Conservation (phyloP, 805 yeast genomes). For the Ascoidea asiatica region DNA sequence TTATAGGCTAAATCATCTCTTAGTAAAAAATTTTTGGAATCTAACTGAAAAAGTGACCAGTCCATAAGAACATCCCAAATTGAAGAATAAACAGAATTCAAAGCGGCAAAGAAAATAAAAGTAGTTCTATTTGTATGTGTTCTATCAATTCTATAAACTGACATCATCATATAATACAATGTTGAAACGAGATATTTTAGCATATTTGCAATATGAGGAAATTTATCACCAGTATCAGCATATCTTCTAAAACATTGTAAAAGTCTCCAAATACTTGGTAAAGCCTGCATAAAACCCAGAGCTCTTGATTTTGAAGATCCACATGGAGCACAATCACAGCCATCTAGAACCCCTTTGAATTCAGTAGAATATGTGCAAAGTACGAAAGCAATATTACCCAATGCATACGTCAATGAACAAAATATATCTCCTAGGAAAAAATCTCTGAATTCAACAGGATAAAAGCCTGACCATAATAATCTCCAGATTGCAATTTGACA, state of each 20-base stretch:
- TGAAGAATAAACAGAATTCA: slow-evolving; percentile 58
- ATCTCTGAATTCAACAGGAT: slow-evolving; percentile 91
- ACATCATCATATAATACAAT: slow-evolving; percentile 55
- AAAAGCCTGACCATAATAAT: slow-evolving; percentile 67
- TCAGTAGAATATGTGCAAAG: slow-evolving; percentile 67
- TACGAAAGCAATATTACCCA: slow-evolving; percentile 76
- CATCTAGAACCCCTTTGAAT: slow-evolving; percentile 43
- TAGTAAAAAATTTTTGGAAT: slow-evolving; percentile 40
- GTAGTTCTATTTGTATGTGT: slow-evolving; percentile 30
- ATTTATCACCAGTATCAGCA: slow-evolving; percentile 88
- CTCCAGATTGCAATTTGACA: slow-evolving; percentile 58
- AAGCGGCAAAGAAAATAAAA: slow-evolving; percentile 59
- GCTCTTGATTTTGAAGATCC: slow-evolving; percentile 64
- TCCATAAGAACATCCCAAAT: slow-evolving; percentile 94
- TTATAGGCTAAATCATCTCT: slow-evolving; percentile 61
- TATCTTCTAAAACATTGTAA: slow-evolving; percentile 86
- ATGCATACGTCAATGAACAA: slow-evolving; percentile 77
- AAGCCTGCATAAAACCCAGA: slow-evolving; percentile 72
- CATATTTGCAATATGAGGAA: slow-evolving; percentile 90
- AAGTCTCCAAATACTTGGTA: slow-evolving; percentile 86
- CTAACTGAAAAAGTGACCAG: slow-evolving; percentile 76
- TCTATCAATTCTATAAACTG: slow-evolving; percentile 63
- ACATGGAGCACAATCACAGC: slow-evolving; percentile 31
- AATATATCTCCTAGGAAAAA: slow-evolving; percentile 87
- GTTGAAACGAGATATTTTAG: slow-evolving; percentile 58